phyloP scores from a whole-genome alignment of 441 rosid genomes.

The Eutrema salsugineum region DNA sequence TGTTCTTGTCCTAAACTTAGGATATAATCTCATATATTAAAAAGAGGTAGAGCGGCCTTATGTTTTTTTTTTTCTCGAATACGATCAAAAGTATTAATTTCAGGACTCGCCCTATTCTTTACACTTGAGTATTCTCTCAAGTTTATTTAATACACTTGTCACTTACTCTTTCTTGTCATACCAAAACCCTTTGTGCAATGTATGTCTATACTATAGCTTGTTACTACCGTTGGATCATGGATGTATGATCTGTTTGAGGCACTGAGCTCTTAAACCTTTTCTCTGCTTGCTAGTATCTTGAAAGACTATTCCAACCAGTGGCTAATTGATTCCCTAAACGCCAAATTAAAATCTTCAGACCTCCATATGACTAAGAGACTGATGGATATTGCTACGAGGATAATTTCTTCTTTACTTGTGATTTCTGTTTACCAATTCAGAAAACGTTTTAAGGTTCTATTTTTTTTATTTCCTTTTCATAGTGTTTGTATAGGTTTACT shows the following conservation, averaged over 20 bases:
- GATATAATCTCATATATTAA: background rate
- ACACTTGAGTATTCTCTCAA: background rate
- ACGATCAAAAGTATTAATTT: background rate
- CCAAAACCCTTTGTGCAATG: background rate
- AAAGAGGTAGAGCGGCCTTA: background rate
- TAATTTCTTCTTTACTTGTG: too few relatives aligned
- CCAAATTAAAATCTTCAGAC: background rate
- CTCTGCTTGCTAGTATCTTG: background rate
- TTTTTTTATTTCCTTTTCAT: too few relatives aligned
- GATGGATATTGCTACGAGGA: too few relatives aligned
- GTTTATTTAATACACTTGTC: background rate
- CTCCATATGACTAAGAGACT: background rate
- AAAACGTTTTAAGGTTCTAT: too few relatives aligned
- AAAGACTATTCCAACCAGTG: background rate
- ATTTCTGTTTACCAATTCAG: too few relatives aligned
- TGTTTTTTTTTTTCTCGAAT: background rate
- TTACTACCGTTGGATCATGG: background rate
- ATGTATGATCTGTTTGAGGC: background rate
- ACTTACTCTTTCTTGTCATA: background rate
- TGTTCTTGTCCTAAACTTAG: background rate
- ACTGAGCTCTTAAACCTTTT: background rate
- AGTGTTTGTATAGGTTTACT: too few relatives aligned
- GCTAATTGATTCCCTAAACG: background rate
- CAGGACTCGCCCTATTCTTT: background rate
- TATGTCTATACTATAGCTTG: background rate